phyloP scores from a whole-genome alignment of 805 yeast species.

The Starmerella etchellsii region DNA sequence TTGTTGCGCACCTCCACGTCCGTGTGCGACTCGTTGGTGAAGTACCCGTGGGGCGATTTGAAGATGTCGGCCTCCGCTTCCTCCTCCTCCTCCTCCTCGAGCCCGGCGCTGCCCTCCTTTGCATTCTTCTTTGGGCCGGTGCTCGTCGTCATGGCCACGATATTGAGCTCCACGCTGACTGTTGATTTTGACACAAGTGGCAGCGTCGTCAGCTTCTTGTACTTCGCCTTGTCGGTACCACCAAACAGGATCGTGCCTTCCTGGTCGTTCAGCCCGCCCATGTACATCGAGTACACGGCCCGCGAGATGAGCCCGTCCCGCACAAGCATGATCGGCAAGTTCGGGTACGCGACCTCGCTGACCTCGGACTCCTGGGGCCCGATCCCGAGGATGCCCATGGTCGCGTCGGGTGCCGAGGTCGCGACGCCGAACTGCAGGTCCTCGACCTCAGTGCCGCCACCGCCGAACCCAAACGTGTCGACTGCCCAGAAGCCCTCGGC shows the following conservation, averaged over 20 bases:
- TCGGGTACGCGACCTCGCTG: slow-evolving; percentile 33
- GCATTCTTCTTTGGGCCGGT: slow-evolving; percentile 3
- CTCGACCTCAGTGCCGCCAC: slow-evolving; percentile 28
- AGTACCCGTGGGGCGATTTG: slow-evolving; percentile 2
- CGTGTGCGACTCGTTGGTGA: not conserved
- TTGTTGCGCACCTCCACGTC: not conserved
- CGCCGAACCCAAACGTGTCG: slow-evolving; percentile 46
- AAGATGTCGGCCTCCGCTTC: not conserved
- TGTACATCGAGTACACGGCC: slow-evolving; percentile 48
- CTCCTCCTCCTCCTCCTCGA: not conserved
- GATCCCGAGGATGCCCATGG: slow-evolving; percentile 35
- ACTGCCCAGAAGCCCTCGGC: slow-evolving; percentile 50
- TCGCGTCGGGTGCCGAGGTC: slow-evolving; percentile 46
- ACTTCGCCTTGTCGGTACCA: slow-evolving; percentile 54
- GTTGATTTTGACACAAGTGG: slow-evolving; percentile 27
- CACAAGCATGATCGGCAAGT: slow-evolving; percentile 49
- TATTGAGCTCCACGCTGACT: slow-evolving; percentile 19
- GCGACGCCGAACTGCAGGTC: slow-evolving; percentile 66
- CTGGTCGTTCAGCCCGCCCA: slow-evolving; percentile 31
- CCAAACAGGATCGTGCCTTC: slow-evolving; percentile 57
- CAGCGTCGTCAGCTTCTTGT: slow-evolving; percentile 38
- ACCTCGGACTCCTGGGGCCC: slow-evolving; percentile 20
- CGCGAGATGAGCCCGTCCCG: slow-evolving; percentile 43
- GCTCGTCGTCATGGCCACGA: slow-evolving; percentile 14
- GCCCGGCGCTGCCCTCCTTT: no score